Base-by-base conservation (phyloP, 768 basidiomycete species). In the Candolleomyces eurysporus region DNA sequence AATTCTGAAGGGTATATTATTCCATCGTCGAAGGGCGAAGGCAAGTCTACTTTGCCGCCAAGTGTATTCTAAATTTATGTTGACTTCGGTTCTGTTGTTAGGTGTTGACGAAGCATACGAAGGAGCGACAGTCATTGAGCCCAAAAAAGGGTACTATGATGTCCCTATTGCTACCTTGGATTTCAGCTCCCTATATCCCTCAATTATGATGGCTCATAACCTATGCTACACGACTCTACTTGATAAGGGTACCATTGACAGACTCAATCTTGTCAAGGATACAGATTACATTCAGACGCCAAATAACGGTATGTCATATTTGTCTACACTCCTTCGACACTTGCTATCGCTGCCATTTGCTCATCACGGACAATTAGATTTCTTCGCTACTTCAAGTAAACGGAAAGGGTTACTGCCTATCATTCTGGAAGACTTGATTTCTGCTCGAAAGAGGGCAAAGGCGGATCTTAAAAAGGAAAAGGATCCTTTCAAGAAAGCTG, bases 191-290 rank as follows among this genome's bases (percentile, higher is more conserved):
- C 82, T 99, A 63, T 99, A 99, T 74, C 97, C 97, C 4, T 98
- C 97, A 0, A 98, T 99, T 76, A 99, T 99, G 97, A 98, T 98
- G 96, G 97, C 96, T 2, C 97, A 99, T 75, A 99, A 99, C 71
- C 78, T 99, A 0, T 99, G 97, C 73, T 99, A 98, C 70, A 98
- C 97, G 0, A 98, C 97, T 0, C 80, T 98, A n/a, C 73, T 98
- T 42, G 92, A 97, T 63, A 90, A 86, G 71, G 48, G 61, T 5
- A 90, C 89, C 0, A 89, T 96, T 13, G 90, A 94, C 19, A 83
- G 91, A 19, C 77, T 98, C 14, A 76, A 80, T 8, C 80, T 98
- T 19, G 84, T 85, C 39, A 93, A 91, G 70, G 94, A 92, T 64
- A 81, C 87, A 7, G 96, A 99, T 73, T 99, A 97, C 69, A 89